Evolutionary conservation across 331 rosid genomes (phyloP), one percentile per base, ranked within the genome.

Genomic region (Arachis monticola): DNA sequence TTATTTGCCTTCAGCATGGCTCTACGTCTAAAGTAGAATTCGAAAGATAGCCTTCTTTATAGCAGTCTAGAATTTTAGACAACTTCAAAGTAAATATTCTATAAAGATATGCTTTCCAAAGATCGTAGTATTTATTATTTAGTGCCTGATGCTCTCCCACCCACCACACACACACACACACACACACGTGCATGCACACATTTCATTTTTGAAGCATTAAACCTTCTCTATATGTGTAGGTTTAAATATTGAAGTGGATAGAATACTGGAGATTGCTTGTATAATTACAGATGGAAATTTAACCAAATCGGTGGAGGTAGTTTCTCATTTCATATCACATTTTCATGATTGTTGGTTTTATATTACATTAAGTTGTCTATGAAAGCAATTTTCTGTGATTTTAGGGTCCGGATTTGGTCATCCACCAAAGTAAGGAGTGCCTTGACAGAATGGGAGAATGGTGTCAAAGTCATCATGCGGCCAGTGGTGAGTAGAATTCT

Each of bases 401-500:
- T 73, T 80, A 94, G 99, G 99, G 99, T 82, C 99, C 99, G 76
- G 93, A 91, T 87, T 73, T 94, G 87, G 96, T 94, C 72, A 92
- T 94, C 77, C 93, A 85, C 79, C 99, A 94, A 85, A 79, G 80
- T 58, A 77, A 87, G 85, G 99, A 90, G 75, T 91, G 95, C 83
- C 81, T 94, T 76, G 97, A 92, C 72, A 51, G 45, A 60, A 94
- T 94, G 99, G 97, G 97, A 77, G 99, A 92, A 78, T 94, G 99
- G 99, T 94, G 99, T 83, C 93, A 85, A 78, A 88, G 68, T 75
- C 99, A 94, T 87, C 99, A 94, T 76, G 86, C 70, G 66, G 96
- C 87, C 57, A 94, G 99, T 83, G 99, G 99, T 94, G 86, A 88
- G 97, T 80, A 68, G 75, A 69, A 55, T 47, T 67, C 71, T 47